These are phyloP conservation scores for Picochlorum sp. DNA, from an alignment of 139 green algal species.

Conservation along the genomic window DNA sequence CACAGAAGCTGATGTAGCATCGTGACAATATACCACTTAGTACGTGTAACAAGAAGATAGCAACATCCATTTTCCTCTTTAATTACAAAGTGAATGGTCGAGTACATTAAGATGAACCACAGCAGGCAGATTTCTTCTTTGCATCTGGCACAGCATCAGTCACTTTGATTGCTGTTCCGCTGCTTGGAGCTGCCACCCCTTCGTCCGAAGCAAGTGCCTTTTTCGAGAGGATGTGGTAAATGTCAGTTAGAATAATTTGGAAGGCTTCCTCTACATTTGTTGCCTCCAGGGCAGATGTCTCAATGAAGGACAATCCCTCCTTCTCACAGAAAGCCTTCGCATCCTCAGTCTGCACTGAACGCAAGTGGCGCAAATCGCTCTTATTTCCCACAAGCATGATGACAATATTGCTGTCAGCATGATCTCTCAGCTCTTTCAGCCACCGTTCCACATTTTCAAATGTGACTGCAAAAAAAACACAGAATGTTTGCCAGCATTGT, in stretches of 20 bases:
- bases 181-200: slow-evolving; percentile 16
- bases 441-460: slow-evolving; percentile 98
- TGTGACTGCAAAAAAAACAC: slow-evolving; percentile 54
- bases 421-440: slow-evolving; percentile 96
- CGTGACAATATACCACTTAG: no score
- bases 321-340: slow-evolving; percentile 80
- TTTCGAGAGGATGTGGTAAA: slow-evolving; percentile 97
- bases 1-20: no score
- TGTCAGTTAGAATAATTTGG: slow-evolving; percentile 93
- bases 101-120: background rate
- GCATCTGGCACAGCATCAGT: slow-evolving; percentile 28
- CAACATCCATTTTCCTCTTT: background rate
- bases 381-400: slow-evolving; percentile 99
- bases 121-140: slow-evolving; percentile 42
- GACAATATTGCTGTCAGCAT: slow-evolving; percentile 97
- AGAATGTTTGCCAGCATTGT: no score
- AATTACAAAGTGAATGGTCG: background rate
- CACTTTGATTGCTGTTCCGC: slow-evolving; percentile 36
- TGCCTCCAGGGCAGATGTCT: slow-evolving; percentile 94
- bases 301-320: slow-evolving; percentile 94
- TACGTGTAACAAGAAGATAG: background rate
- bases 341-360: slow-evolving; percentile 85
- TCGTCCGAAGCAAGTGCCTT: slow-evolving; percentile 54
- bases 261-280: slow-evolving; percentile 98
- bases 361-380: slow-evolving; percentile 89